phyloP scores from a whole-genome alignment of 2,329 filamentous ascomycete genomes.

The Aspergillus hortae region DNA sequence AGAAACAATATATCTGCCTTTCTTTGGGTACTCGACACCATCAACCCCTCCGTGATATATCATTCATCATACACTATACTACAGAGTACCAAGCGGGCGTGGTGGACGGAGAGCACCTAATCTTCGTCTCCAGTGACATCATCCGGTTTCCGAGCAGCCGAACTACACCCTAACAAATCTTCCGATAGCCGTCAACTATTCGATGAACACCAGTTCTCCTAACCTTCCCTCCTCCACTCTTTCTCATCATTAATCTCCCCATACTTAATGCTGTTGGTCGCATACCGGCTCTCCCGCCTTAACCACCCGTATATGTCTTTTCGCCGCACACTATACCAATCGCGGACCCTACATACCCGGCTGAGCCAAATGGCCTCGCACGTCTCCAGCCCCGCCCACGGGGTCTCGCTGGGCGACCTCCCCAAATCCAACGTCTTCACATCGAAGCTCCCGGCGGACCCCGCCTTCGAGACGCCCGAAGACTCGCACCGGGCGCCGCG shows the following conservation, averaged over 20 bases:
- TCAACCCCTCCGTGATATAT: no score
- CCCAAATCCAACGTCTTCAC: conserved; percentile 66
- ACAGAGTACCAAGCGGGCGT: no score
- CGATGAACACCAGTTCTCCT: not conserved
- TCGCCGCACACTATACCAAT: conserved; percentile 12
- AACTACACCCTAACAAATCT: no score
- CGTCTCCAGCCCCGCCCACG: conserved; percentile 26
- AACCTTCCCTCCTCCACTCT: no score
- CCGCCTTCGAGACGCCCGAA: conserved; percentile 73
- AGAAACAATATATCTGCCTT: no score
- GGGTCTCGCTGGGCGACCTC: conserved; percentile 47
- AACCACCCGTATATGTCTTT: conserved; percentile 24
- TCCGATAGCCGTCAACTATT: no score
- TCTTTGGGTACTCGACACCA: no score
- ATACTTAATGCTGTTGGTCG: not conserved
- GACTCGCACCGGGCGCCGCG: conserved; percentile 78
- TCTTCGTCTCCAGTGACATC: no score
- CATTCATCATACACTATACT: no score
- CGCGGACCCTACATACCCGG: conserved; percentile 24
- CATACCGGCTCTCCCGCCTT: not conserved
- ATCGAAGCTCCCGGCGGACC: conserved; percentile 68
- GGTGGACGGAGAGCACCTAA: no score
- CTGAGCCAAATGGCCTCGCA: conserved; percentile 47
- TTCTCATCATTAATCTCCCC: not conserved
- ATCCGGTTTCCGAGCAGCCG: no score